Conservation (phyloP, 192 early-diverging fungal genomes). For the Entomortierella lignicola region DNA sequence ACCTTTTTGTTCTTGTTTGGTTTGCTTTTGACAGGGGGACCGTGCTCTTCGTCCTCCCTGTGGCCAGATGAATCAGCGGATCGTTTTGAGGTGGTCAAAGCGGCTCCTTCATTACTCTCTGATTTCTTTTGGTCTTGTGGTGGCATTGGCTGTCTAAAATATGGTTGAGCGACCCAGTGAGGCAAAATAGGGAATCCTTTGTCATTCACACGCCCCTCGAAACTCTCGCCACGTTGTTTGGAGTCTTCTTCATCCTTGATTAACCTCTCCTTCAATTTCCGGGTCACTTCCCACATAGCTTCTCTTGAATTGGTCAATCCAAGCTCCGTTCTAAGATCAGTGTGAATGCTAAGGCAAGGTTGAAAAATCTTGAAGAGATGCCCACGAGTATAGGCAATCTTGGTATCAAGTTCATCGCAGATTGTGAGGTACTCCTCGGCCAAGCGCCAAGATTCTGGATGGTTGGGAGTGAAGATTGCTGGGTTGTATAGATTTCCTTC, state of each 20-base stretch:
- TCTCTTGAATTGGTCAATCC: conserved; percentile 69
- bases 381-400: conserved; percentile 76
- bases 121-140: conserved; percentile 31
- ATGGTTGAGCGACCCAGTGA: conserved; percentile 77
- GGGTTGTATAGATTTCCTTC: conserved; percentile 92
- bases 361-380: conserved; percentile 96
- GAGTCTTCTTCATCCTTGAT: conserved; percentile 40
- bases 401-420: conserved; percentile 72
- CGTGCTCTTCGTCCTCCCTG: conserved; percentile 17
- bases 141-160: conserved; percentile 63
- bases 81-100: conserved; percentile 12
- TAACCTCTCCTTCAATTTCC: conserved; percentile 68
- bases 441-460: conserved; percentile 79
- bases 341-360: conserved; percentile 77
- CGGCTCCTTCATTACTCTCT: neutral
- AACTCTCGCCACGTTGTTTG: conserved; percentile 11
- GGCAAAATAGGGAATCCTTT: conserved; percentile 70
- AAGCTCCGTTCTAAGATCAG: conserved; percentile 82
- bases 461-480: conserved; percentile 75
- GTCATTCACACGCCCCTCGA: conserved; percentile 51
- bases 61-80: conserved; percentile 29
- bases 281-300: conserved; percentile 67
- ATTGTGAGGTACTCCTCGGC: conserved; percentile 93
- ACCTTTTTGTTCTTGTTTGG: conserved; percentile 30
- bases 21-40: neutral